Evolutionary conservation across 1,139 yeast genomes (phyloP).

Genomic region (Candida sp.): DNA sequence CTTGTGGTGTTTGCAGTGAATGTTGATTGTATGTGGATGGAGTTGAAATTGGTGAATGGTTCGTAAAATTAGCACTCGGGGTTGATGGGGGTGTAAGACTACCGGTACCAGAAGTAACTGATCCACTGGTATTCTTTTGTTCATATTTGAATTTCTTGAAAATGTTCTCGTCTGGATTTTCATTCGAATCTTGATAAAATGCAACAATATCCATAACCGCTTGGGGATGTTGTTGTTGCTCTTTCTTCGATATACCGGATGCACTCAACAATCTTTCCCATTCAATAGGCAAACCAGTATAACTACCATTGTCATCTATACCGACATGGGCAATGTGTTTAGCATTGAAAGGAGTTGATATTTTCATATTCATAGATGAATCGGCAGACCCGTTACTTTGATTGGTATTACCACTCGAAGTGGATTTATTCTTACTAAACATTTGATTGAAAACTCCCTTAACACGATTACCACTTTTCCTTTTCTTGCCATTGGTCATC

Average conservation of each 20-base stretch:
- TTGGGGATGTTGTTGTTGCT: conserved; percentile 89
- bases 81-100: conserved; percentile 25
- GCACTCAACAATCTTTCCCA: conserved; percentile 86
- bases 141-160: conserved; percentile 66
- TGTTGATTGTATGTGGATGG: conserved; percentile 6
- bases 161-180: conserved; percentile 65
- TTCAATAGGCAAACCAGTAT: conserved; percentile 86
- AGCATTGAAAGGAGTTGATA: conserved; percentile 87
- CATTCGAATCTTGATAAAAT: conserved; percentile 70
- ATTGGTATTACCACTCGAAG: conserved; percentile 6
- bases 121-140: conserved; percentile 12
- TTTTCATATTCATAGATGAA: conserved; percentile 49
- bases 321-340: conserved; percentile 95
- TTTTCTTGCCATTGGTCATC: conserved; percentile 18
- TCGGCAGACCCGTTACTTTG: conserved; percentile 10
- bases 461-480: conserved; percentile 34
- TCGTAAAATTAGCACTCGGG: conserved; percentile 14
- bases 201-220: conserved; percentile 94
- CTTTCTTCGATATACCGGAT: conserved; percentile 80
- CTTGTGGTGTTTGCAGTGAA: conserved; percentile 8
- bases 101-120: conserved; percentile 17
- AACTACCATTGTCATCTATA: conserved; percentile 82
- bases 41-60: conserved; percentile 10
- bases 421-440: conserved; percentile 30
- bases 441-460: conserved; percentile 40